These are phyloP conservation scores for Fusarium sp. DNA, from an alignment of 2,329 filamentous ascomycete species.

Conservation along the genomic window DNA sequence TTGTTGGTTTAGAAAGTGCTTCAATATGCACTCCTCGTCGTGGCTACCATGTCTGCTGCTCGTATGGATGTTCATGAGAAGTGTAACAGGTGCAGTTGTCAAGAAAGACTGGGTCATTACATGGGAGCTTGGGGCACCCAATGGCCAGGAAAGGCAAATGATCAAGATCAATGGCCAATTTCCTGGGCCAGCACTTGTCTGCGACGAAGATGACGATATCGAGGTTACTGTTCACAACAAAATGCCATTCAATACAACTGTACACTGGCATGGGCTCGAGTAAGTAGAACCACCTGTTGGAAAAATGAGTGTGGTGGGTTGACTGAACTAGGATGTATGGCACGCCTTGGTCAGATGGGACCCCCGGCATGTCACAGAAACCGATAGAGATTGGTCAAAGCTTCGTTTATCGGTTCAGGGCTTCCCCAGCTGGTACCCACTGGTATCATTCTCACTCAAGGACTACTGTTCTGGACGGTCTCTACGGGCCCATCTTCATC, in stretches of 20 bases:
- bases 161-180: slow-evolving; percentile 22
- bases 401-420: slow-evolving; percentile 19
- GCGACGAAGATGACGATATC: slow-evolving; percentile 16
- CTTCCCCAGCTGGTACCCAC: slow-evolving; percentile 8
- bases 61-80: background rate
- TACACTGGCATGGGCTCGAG: slow-evolving; percentile 13
- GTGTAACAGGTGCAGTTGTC: background rate
- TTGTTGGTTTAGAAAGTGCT: background rate
- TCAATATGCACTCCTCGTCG: background rate
- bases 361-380: slow-evolving; percentile 10
- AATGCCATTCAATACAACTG: slow-evolving; percentile 16
- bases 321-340: slow-evolving; percentile 5
- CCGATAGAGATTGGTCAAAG: slow-evolving; percentile 15
- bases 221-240: slow-evolving; percentile 7
- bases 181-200: slow-evolving; percentile 6
- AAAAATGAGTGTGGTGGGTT: background rate
- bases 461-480: slow-evolving; percentile 13
- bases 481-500: slow-evolving; percentile 15
- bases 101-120: slow-evolving; percentile 14
- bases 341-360: slow-evolving; percentile 20
- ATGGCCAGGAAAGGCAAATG: slow-evolving; percentile 17
- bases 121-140: slow-evolving; percentile 18
- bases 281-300: background rate
- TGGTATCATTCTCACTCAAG: slow-evolving; percentile 19
- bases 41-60: background rate